Evolutionary conservation across 2,329 filamentous ascomycete species (phyloP).

Genomic region (Drechslerella dactyloides): DNA sequence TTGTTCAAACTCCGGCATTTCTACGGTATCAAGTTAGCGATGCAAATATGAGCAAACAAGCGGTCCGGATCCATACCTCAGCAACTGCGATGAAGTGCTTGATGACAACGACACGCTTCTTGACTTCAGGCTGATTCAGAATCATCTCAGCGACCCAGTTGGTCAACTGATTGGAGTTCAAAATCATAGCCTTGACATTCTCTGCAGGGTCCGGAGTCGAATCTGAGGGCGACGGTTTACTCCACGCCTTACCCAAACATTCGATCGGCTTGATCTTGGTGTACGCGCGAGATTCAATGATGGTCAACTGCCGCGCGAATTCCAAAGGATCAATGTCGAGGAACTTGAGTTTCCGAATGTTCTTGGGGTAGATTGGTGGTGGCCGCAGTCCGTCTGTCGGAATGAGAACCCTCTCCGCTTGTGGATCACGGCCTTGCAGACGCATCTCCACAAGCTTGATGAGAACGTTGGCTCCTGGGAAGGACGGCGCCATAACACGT

Average conservation of each 20-base stretch:
- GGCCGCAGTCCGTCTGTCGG: constrained; percentile 84
- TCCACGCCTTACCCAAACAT: constrained; percentile 98
- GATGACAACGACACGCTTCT: constrained; percentile 93
- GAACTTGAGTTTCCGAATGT: constrained; percentile 99
- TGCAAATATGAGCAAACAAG: constrained; percentile 33
- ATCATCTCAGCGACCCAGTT: constrained; percentile 99
- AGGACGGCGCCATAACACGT: constrained; percentile 91
- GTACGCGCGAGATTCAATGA: constrained; percentile 93
- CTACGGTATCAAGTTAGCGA: constrained; percentile 61
- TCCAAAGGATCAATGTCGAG: constrained; percentile 94
- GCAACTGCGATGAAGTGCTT: constrained; percentile 97
- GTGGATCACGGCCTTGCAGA: constrained; percentile 83
- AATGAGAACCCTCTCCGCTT: constrained; percentile 82
- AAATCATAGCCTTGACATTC: constrained; percentile 93
- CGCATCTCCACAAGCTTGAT: constrained; percentile 89
- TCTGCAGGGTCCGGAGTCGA: constrained; percentile 68
- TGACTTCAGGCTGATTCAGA: constrained; percentile 88
- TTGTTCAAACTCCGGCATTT: constrained; percentile 95
- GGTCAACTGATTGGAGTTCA: constrained; percentile 97
- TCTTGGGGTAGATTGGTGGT: constrained; percentile 90
- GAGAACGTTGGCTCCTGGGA: constrained; percentile 81
- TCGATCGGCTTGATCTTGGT: constrained; percentile 95
- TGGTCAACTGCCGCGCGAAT: constrained; percentile 95
- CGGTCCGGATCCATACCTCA: constrained; percentile 70
- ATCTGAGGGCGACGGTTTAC: constrained; percentile 84